These are phyloP conservation scores for Jackrogersella minutella DNA, from an alignment of 495 filamentous ascomycete genomes.

Conservation along the genomic window DNA sequence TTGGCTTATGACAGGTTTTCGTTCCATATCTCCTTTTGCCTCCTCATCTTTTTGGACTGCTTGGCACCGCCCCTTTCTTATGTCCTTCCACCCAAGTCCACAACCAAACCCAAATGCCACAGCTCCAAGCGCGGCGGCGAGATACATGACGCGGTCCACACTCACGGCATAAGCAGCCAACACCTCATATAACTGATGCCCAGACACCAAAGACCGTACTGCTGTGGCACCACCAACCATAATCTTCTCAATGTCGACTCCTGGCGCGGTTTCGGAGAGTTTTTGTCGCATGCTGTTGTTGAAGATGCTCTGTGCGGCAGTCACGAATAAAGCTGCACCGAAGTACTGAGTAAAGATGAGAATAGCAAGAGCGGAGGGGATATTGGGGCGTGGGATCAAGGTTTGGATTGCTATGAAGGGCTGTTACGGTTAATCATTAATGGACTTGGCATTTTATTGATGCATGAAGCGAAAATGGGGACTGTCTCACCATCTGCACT, in stretches of 20 bases:
- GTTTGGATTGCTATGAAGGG: background rate
- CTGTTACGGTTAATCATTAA: background rate
- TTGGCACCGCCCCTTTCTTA: background rate
- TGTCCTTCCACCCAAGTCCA: background rate
- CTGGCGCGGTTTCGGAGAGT: background rate
- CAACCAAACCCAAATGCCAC: background rate
- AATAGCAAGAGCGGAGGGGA: background rate
- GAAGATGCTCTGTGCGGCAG: background rate
- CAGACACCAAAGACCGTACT: background rate
- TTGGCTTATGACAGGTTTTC: background rate
- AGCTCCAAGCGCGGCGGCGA: background rate
- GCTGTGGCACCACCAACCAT: background rate
- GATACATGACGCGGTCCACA: background rate
- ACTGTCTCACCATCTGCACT: constrained; percentile 45
- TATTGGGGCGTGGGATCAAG: background rate
- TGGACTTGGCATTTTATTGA: background rate
- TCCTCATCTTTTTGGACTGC: background rate
- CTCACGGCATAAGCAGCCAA: background rate
- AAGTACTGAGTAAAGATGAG: background rate
- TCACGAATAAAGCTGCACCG: background rate
- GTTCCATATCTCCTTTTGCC: background rate
- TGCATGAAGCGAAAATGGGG: background rate
- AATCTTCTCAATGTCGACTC: background rate
- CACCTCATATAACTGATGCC: background rate
- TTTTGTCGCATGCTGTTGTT: background rate